Percentiles rank a stretch among this genome's conserved stretches.
Evolutionary conservation across 345 rosid species (phyloP).

Genomic region (Chamaenerion angustifolium): DNA sequence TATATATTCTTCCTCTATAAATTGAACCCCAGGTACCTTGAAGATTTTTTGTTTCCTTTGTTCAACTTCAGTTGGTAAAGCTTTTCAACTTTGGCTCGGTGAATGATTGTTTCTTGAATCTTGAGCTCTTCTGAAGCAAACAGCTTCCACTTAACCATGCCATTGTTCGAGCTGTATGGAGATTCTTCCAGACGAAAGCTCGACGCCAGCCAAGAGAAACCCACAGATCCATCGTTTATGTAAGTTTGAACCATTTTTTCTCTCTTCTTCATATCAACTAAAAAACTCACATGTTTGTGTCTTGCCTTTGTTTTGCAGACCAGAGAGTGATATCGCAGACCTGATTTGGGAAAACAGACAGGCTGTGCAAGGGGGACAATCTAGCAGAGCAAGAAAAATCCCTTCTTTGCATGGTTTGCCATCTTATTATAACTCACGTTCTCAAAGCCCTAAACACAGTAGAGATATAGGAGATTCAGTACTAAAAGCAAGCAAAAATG

Average conservation of each 20-base stretch:
- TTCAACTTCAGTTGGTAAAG: background rate
- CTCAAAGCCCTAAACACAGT: constrained; percentile 16
- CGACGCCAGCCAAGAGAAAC: constrained; percentile 28
- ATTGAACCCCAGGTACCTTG: background rate
- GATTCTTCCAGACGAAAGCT: constrained; percentile 22
- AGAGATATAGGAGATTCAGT: background rate
- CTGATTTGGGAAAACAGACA: constrained; percentile 78
- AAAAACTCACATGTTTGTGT: background rate
- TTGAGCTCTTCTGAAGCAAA: constrained; percentile 3
- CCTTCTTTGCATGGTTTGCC: background rate
- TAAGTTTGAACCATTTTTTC: constrained; percentile 16
- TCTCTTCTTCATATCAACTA: constrained; percentile 2
- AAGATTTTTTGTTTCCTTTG: too few relatives aligned
- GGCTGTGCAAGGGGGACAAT: constrained; percentile 44
- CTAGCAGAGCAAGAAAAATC: constrained; percentile 31
- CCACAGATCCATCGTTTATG: constrained; percentile 33
- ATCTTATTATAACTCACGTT: constrained; percentile 12
- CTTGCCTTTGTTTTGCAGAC: constrained; percentile 26
- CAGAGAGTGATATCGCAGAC: constrained; percentile 52
- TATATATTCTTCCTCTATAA: background rate
- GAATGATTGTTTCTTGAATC: background rate
- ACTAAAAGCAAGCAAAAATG: too few relatives aligned
- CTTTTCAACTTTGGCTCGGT: background rate
- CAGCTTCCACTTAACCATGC: constrained; percentile 28
- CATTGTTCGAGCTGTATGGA: constrained; percentile 65